Evolutionary conservation across 345 rosid genomes (phyloP).

Genomic region (Heritiera littoralis): DNA sequence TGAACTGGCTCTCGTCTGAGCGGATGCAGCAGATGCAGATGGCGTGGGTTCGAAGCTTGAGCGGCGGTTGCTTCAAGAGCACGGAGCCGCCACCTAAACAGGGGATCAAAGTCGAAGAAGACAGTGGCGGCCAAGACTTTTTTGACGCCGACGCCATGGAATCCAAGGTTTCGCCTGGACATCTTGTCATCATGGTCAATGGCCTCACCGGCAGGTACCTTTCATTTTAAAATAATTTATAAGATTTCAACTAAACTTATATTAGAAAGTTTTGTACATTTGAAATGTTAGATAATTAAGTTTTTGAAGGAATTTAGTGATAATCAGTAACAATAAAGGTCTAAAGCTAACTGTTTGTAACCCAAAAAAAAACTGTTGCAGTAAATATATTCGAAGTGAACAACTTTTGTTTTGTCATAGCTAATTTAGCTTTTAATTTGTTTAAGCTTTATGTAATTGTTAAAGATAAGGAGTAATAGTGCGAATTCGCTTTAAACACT

Average conservation of each 20-base stretch:
- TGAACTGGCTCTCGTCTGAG: not conserved
- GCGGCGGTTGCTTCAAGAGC: conserved; percentile 50
- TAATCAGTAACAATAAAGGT: not conserved
- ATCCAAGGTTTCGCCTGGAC: conserved; percentile 48
- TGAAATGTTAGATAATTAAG: not conserved
- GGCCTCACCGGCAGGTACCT: conserved; percentile 77
- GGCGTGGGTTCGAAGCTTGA: conserved; percentile 43
- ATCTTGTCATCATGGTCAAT: conserved; percentile 85
- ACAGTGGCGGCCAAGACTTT: conserved; percentile 68
- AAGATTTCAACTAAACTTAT: not conserved
- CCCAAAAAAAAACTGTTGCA: not conserved
- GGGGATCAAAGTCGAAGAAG: conserved; percentile 49
- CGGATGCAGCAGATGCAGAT: conserved; percentile 31
- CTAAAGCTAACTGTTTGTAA: too few relatives aligned
- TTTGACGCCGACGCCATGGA: conserved; percentile 43
- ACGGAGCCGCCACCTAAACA: conserved; percentile 25
- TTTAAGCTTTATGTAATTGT: too few relatives aligned
- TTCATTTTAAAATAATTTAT: not conserved
- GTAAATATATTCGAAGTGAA: not conserved
- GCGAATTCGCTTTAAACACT: too few relatives aligned
- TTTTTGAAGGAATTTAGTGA: not conserved
- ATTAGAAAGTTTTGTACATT: not conserved
- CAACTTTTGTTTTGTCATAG: too few relatives aligned
- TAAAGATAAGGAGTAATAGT: too few relatives aligned
- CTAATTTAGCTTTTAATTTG: too few relatives aligned